Evolutionary conservation across 1,284 basidiomycete species (phyloP).

Genomic region (Apiotrichum mycotoxinovorans): DNA sequence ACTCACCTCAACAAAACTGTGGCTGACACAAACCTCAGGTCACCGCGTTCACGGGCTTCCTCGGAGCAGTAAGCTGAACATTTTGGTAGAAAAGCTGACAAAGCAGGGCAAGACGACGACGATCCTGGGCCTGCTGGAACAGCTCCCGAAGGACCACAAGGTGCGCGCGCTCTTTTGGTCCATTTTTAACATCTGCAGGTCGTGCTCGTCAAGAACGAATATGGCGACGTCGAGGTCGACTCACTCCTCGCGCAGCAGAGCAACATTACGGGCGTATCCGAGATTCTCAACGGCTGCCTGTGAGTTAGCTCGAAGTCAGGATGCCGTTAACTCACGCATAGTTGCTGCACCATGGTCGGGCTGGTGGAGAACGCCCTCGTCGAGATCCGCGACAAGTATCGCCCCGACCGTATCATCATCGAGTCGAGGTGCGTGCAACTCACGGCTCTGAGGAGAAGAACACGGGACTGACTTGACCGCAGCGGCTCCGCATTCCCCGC

Average conservation of each 20-base stretch:
- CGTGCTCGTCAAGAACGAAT: slow-evolving; percentile 68
- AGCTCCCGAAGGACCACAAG: slow-evolving; percentile 70
- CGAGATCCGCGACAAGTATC: slow-evolving; percentile 79
- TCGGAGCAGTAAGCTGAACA: slow-evolving; percentile 36
- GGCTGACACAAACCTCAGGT: slow-evolving; percentile 46
- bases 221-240: slow-evolving; percentile 60
- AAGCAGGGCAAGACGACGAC: slow-evolving; percentile 55
- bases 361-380: slow-evolving; percentile 83
- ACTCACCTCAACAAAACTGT: too few species aligned
- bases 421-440: slow-evolving; percentile 71
- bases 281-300: slow-evolving; percentile 91
- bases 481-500: slow-evolving; percentile 72
- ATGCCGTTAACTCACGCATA: slow-evolving; percentile 36
- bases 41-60: slow-evolving; percentile 79
- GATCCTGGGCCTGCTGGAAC: slow-evolving; percentile 75
- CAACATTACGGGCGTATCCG: slow-evolving; percentile 74
- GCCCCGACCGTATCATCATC: slow-evolving; percentile 82
- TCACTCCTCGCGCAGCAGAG: slow-evolving; percentile 80
- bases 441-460: too few species aligned
- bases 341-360: slow-evolving; percentile 86
- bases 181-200: slow-evolving; percentile 52
- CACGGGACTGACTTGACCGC: not conserved
- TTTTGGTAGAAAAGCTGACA: slow-evolving; percentile 3
- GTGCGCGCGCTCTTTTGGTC: not conserved
- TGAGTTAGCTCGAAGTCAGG: slow-evolving; percentile 45